phyloP scores from a whole-genome alignment of 352 stramenopile species.

The Phytophthora capsici region DNA sequence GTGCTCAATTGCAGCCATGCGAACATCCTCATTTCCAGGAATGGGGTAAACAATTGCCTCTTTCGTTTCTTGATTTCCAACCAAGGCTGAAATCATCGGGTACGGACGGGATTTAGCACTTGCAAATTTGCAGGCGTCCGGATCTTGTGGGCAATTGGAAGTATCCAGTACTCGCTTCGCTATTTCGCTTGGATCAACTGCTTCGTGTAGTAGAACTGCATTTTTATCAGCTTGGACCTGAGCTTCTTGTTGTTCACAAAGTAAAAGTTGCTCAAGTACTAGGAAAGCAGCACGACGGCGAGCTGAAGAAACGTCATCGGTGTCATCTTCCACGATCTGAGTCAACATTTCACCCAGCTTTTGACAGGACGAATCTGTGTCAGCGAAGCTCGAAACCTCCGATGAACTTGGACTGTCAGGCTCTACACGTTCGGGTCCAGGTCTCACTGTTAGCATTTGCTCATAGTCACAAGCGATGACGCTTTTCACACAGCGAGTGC shows the following conservation, averaged over 20 bases:
- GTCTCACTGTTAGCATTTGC: conserved; percentile 27
- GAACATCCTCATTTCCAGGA: conserved; percentile 31
- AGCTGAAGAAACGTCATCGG: background rate
- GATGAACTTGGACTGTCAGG: background rate
- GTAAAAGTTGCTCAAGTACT: conserved; percentile 26
- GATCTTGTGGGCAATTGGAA: conserved; percentile 23
- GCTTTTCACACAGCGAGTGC: conserved; percentile 27
- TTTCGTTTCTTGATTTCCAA: background rate
- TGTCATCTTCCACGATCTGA: conserved; percentile 9
- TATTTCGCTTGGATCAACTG: background rate
- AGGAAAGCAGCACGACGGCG: conserved; percentile 8
- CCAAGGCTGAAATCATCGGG: conserved; percentile 24
- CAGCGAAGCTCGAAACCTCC: too few relatives aligned
- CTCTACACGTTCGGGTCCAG: conserved; percentile 5
- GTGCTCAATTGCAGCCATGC: conserved; percentile 33
- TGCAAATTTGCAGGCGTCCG: conserved; percentile 32
- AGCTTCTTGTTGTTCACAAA: conserved; percentile 10
- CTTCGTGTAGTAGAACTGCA: conserved; percentile 6
- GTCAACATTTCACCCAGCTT: conserved; percentile 16
- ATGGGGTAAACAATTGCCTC: conserved; percentile 34
- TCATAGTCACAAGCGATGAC: conserved; percentile 34
- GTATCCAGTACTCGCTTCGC: conserved; percentile 27
- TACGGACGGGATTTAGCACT: conserved; percentile 32
- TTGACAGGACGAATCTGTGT: conserved; percentile 9
- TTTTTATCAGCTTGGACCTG: conserved; percentile 16